A percentile compares a stretch with the other conserved stretches of the same genome.
Evolutionary conservation across 2,329 filamentous ascomycete species (phyloP).

Genomic region (Fusarium musae): DNA sequence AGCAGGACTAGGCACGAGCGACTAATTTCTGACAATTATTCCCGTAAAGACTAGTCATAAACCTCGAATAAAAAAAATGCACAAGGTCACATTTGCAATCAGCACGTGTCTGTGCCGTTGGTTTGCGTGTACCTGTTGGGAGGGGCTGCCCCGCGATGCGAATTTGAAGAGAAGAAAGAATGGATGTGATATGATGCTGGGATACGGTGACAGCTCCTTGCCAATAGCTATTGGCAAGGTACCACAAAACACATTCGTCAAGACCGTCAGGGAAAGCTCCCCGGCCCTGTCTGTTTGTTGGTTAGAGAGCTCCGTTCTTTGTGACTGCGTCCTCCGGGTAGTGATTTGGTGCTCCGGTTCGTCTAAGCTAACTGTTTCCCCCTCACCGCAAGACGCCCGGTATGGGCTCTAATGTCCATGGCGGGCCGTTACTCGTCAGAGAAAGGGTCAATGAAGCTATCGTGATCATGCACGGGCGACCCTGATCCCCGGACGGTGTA

Average conservation of each 20-base stretch:
- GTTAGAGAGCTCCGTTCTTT: constrained; percentile 7
- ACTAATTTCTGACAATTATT: constrained; percentile 11
- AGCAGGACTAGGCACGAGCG: background rate
- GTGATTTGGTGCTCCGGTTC: constrained; percentile 24
- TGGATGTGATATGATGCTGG: constrained; percentile 12
- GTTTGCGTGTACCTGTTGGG: constrained; percentile 36
- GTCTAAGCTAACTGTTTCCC: constrained; percentile 16
- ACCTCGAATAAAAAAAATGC: constrained; percentile 18
- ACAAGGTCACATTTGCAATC: constrained; percentile 39
- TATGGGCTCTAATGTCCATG: constrained; percentile 26
- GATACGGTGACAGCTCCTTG: constrained; percentile 17
- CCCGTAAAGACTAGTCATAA: background rate
- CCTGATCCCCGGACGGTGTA: constrained; percentile 35
- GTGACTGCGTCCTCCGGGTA: constrained; percentile 17
- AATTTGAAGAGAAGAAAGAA: constrained; percentile 3
- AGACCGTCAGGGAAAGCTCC: background rate
- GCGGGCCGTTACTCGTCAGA: constrained; percentile 27
- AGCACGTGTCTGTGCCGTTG: constrained; percentile 44
- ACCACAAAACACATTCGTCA: background rate
- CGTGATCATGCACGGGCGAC: constrained; percentile 44
- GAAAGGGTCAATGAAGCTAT: constrained; percentile 38
- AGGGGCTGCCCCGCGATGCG: constrained; percentile 21
- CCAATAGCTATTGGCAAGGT: constrained; percentile 4
- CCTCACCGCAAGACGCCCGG: constrained; percentile 37
- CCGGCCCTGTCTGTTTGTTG: background rate